Evolutionary conservation across 148 eudicot species (phyloP), one percentile per base, ranked within the genome.

Genomic region (Amaranthus cruentus): DNA sequence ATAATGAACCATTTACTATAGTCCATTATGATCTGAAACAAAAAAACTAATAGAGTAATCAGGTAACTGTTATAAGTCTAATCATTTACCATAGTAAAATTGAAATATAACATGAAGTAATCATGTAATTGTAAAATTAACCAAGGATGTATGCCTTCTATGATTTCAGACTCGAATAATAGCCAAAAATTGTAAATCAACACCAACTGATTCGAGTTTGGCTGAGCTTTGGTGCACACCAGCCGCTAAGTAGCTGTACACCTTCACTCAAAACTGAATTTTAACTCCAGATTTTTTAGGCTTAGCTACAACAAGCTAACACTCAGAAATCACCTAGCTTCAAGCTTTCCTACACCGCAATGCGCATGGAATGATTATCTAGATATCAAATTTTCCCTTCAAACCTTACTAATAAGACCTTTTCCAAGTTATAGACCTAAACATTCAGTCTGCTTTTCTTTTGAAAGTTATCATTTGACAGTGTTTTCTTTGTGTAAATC

Each of bases 371-470:
- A 59, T 6, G 47, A 11, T 9, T 55, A 10, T 53, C 38, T 1
- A 28, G 61, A 15, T 11, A 44, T n/a, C 54, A 55, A 64, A 28
- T 28, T 28, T 28, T 28, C 38, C 2, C 38, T 65, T 42, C 53
- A 50, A 62, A 68, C 68, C 62, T 69, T 69, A 60, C 54, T 42
- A 13, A 21, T 10, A 44, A 65, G 13, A 4, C 58, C 55, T 14
- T 69, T 12, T 21, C 38, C 44, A 49, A 61, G 9, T 65, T 46
- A n/a, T n/a, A 57, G 72, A 62, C 54, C 51, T 63, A 46, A 61
- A 18, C 9, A 28, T 49, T 18, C 55, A 43, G 44, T 66, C 65
- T 7, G 64, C 4, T 4, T 54, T 14, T 63, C 71, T n/a, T 59
- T 10, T 44, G 61, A 7, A 43, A 55, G 42, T 62, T 38, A 73